Conservation (phyloP, 2,329 filamentous ascomycete species). For the Metarhizium album region DNA sequence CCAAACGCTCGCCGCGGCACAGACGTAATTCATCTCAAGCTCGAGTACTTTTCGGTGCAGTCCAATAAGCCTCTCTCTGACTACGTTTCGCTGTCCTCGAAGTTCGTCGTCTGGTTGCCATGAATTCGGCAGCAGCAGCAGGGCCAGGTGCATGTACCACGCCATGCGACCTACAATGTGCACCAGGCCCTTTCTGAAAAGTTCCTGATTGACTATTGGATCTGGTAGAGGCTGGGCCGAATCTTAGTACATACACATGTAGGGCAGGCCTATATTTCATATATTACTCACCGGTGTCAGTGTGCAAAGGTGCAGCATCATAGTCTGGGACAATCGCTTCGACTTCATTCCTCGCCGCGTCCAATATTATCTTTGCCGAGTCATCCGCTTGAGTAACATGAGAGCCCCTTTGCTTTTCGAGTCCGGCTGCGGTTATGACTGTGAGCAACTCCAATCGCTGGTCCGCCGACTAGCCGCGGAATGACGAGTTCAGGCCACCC, state of each 20-base stretch:
- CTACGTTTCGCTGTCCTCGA: conserved; percentile 10
- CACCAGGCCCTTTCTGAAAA: conserved; percentile 19
- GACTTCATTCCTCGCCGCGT: conserved; percentile 17
- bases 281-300: conserved; percentile 23
- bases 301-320: conserved; percentile 22
- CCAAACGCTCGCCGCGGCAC: conserved; percentile 26
- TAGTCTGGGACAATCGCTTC: conserved; percentile 16
- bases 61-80: conserved; percentile 14
- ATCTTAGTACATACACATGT: neutral
- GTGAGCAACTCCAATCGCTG: conserved; percentile 19
- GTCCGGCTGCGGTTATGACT: conserved; percentile 18
- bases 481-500: conserved; percentile 16
- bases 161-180: conserved; percentile 22
- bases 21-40: conserved; percentile 30
- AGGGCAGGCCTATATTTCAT: neutral
- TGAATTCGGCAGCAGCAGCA: conserved; percentile 14
- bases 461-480: conserved; percentile 13
- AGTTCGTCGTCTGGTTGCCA: conserved; percentile 14
- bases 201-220: conserved; percentile 21
- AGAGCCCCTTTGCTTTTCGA: conserved; percentile 18
- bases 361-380: conserved; percentile 17
- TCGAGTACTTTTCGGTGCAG: conserved; percentile 24
- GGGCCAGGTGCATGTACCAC: conserved; percentile 24
- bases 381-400: conserved; percentile 18
- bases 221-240: conserved; percentile 22